These are phyloP conservation scores for Plectranthus barbatus DNA, from an alignment of 257 asterid genomes.

Conservation along the genomic window DNA sequence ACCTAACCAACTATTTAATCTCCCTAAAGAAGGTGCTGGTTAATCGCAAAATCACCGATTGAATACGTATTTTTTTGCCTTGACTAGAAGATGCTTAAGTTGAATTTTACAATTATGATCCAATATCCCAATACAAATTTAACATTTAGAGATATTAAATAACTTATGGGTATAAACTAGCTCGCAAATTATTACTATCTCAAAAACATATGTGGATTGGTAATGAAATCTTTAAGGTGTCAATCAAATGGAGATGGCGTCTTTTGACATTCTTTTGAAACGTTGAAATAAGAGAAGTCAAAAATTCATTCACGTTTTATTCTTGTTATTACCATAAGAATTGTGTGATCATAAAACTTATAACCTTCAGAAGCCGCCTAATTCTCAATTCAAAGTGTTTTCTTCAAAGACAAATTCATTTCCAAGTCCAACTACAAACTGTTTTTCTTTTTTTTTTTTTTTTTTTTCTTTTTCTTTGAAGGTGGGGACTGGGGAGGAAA, in stretches of 20 bases:
- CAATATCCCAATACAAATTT: no score
- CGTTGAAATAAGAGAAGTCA: not conserved
- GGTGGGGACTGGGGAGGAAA: not conserved
- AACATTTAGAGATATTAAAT: no score
- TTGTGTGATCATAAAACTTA: not conserved
- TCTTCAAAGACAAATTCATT: not conserved
- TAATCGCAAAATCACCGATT: no score
- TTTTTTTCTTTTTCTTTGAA: not conserved
- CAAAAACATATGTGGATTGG: no score
- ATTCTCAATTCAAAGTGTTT: not conserved
- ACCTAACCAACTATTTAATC: no score
- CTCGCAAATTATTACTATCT: no score
- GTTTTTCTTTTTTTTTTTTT: no score
- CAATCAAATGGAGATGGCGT: not conserved
- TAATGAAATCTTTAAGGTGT: not conserved
- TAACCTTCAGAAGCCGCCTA: constrained; percentile 5
- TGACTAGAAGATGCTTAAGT: no score
- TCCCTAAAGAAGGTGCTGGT: no score
- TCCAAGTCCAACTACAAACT: not conserved
- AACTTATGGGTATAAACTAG: no score
- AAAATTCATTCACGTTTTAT: not conserved
- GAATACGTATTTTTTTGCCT: no score
- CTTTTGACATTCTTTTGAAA: constrained; percentile 9
- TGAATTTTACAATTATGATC: no score
- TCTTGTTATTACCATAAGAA: not conserved